These are phyloP conservation scores for Capillidium heterosporum DNA, from an alignment of 371 early-diverging fungal species.

Conservation along the genomic window DNA sequence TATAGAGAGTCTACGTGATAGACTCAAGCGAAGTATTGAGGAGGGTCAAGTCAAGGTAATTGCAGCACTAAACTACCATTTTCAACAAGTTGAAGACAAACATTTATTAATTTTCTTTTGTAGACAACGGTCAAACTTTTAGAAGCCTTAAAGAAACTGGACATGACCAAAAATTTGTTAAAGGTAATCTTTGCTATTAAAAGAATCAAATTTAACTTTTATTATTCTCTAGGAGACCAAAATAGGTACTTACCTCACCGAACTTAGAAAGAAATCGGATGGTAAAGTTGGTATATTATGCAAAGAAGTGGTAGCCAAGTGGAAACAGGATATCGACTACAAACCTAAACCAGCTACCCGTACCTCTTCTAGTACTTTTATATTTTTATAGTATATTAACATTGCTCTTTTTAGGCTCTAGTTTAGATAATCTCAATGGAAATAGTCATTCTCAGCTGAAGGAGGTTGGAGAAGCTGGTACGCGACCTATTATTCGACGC, in stretches of 20 bases:
- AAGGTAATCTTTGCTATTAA: no score
- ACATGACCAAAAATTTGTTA: no score
- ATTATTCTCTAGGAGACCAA: slow-evolving; percentile 32
- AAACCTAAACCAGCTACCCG: neutral
- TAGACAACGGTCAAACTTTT: no score
- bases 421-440: neutral
- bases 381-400: neutral
- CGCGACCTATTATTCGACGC: neutral
- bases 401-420: neutral
- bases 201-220: neutral
- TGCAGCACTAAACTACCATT: no score
- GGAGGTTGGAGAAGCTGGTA: neutral
- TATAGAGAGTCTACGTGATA: no score
- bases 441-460: neutral
- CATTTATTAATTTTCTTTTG: no score
- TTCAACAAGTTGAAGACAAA: no score
- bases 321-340: slow-evolving; percentile 19
- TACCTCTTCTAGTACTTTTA: neutral
- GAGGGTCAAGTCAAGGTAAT: no score
- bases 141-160: no score
- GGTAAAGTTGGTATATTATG: slow-evolving; percentile 34
- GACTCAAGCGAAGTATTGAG: no score
- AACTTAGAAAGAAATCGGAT: slow-evolving; percentile 37
- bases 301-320: slow-evolving; percentile 50
- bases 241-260: slow-evolving; percentile 55